Evolutionary conservation across 176 grass and related monocot genomes (phyloP), one percentile per base, ranked within the genome.

Genomic region (Zea luxurians): DNA sequence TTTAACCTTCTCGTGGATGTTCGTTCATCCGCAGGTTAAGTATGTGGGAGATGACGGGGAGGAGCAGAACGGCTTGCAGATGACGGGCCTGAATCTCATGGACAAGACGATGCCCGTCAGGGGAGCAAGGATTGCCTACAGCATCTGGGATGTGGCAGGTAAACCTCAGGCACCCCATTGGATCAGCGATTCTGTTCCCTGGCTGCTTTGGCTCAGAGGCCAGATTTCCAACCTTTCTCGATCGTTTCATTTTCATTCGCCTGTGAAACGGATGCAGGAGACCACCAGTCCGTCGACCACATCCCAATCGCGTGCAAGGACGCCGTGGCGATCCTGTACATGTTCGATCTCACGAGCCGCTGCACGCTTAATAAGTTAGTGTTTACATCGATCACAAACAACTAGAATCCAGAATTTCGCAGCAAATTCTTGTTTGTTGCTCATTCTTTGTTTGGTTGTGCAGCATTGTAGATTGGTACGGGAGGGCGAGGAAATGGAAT

Each of bases 311-410:
- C 96, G 50, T 99, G 96, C 83, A 99, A 99, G 87, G 96, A 99
- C 61, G 90, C 96, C 36, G 88, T 83, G 62, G 92, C 96, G 0
- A 85, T 99, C 81, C 78, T 99, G 71, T 93, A 86, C 81, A 99
- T 99, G 96, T 99, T 99, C 18, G 96, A 99, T 95, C 92, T 99
- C 37, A 99, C 96, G 49, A 93, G 88, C 75, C 92, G 96, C 15
- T 84, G 81, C 78, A 95, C 96, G 9, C 86, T 99, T 60, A 95
- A 80, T 83, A 99, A 93, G 96, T 99, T 66, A 76, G 96, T 94
- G 10, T 40, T 8, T 76, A 65, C 7, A 70, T 76, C 58, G 57
- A 0, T 76, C 50, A 15, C 46, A 20, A 49, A n/a, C 34, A 12
- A 36, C 21, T 71, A 6, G 35, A 11, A 3, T 44, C 64, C 20